Evolutionary conservation across 2,329 filamentous ascomycete species (phyloP), one percentile per base, ranked within the genome.

Genomic region (Aureobasidium zeae): DNA sequence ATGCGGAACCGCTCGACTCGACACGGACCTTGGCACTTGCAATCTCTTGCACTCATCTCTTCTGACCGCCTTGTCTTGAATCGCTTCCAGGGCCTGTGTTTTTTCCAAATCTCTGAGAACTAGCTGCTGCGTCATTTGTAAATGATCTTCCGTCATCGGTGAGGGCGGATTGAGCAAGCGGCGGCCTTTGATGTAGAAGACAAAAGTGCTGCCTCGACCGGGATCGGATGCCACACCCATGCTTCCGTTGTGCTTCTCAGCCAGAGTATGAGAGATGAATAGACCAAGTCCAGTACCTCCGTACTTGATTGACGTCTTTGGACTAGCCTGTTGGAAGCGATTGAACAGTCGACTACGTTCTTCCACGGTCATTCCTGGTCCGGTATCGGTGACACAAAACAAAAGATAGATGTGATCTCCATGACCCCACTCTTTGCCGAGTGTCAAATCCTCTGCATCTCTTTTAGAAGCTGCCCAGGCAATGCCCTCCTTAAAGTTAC

Each of bases 271-370:
- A 34, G 75, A 80, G 44, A 85, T 84, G 55, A 82, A 84, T 0
- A 85, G 65, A 0, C 81, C 81, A 0, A 86, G 67, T 0, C 81
- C 81, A 0, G 75, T 79, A 0, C 81, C 81, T 13, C 80, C 80
- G 50, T 83, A 81, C 48, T 80, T 73, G 26, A 79, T 72, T 49
- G 81, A 78, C 0, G 77, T 82, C 46, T 5, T 74, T 2, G 77
- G 74, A 15, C 72, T 80, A 0, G 77, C 76, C 59, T 83, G 80
- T n/a, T 76, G 73, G 55, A 84, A 84, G 20, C 78, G 71, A 50
- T 80, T 72, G 57, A 84, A 84, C 0, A 85, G 65, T 26, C 71
- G 49, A 0, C 51, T 43, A 13, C 52, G 56, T 38, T 64, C 61
- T 5, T 60, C 55, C 7, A 55, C 52, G 1, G 51, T 55, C 8